A percentile compares a stretch with the other conserved stretches of the same genome.
Conservation (phyloP, 345 rosid genomes). For the Murraya paniculata region DNA sequence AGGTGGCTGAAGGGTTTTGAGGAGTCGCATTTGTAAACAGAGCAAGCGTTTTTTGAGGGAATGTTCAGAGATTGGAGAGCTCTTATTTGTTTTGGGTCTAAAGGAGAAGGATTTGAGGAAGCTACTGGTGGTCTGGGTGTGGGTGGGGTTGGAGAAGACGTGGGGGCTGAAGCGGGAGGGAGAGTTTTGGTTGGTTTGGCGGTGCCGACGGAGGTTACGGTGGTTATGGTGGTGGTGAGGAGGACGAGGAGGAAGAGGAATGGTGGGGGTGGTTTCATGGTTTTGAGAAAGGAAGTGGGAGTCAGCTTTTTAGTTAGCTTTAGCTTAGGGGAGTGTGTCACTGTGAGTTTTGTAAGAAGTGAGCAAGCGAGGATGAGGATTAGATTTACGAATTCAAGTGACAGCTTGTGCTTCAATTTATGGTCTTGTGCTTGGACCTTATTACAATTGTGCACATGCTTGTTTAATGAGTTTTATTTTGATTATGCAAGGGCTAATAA, state of each 20-base stretch:
- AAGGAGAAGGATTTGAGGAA: constrained; percentile 40
- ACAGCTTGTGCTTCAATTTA: constrained; percentile 25
- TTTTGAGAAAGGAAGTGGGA: constrained; percentile 11
- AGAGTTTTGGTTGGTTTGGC: constrained; percentile 17
- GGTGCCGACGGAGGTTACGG: neutral
- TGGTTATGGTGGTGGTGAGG: neutral
- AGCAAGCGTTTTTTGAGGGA: constrained; percentile 75
- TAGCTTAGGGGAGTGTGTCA: constrained; percentile 5
- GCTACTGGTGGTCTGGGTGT: neutral
- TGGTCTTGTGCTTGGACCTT: constrained; percentile 12
- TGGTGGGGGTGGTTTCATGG: constrained; percentile 39
- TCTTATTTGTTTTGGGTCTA: constrained; percentile 76
- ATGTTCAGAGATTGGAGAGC: constrained; percentile 75
- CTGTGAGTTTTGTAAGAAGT: neutral
- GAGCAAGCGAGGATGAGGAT: neutral
- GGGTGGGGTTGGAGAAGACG: constrained; percentile 19
- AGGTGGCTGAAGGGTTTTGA: constrained; percentile 75
- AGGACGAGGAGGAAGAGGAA: neutral
- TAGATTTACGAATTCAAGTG: neutral
- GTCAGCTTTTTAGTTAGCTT: neutral
- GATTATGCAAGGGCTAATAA: too few species aligned
- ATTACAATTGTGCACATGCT: constrained; percentile 11
- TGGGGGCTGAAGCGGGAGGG: constrained; percentile 22
- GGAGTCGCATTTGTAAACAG: constrained; percentile 49
- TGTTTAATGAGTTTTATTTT: neutral